phyloP scores from a whole-genome alignment of 257 asterid species.

The Petunia secreta region DNA sequence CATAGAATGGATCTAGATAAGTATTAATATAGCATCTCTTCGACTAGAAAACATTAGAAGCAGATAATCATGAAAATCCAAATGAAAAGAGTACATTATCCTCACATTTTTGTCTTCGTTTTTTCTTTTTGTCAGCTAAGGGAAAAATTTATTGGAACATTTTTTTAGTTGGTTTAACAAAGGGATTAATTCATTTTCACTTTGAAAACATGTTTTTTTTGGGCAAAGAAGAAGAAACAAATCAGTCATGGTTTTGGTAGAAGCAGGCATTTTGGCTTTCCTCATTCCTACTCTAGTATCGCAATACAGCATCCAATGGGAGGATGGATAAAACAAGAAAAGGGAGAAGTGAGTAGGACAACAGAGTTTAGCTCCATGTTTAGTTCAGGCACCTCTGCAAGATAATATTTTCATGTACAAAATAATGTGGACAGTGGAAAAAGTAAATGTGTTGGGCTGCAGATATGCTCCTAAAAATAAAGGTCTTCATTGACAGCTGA shows the following conservation, averaged over 20 bases:
- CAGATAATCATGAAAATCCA: conserved; percentile 12
- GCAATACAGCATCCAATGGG: not conserved
- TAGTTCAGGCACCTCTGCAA: not conserved
- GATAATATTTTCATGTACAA: conserved; percentile 7
- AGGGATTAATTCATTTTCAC: not conserved
- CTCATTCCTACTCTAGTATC: not conserved
- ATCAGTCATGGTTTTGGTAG: not conserved
- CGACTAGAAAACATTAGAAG: not conserved
- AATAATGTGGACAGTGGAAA: not conserved
- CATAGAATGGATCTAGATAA: not conserved
- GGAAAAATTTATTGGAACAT: not conserved
- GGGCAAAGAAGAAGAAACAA: conserved; percentile 1
- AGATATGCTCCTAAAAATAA: not conserved
- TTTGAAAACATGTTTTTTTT: not conserved
- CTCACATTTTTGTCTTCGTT: not conserved
- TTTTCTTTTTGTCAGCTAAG: not conserved
- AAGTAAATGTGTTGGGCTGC: not conserved
- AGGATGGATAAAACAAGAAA: conserved; percentile 8
- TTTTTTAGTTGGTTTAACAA: not conserved
- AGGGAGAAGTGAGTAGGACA: not conserved
- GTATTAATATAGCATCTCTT: conserved; percentile 13
- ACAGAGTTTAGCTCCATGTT: not conserved
- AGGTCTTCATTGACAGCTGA: not conserved
- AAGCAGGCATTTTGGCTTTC: not conserved
- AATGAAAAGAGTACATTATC: not conserved